Evolutionary conservation across 805 yeast genomes (phyloP), one percentile per base, ranked within the genome.

Genomic region (Myxozyma sirexii): DNA sequence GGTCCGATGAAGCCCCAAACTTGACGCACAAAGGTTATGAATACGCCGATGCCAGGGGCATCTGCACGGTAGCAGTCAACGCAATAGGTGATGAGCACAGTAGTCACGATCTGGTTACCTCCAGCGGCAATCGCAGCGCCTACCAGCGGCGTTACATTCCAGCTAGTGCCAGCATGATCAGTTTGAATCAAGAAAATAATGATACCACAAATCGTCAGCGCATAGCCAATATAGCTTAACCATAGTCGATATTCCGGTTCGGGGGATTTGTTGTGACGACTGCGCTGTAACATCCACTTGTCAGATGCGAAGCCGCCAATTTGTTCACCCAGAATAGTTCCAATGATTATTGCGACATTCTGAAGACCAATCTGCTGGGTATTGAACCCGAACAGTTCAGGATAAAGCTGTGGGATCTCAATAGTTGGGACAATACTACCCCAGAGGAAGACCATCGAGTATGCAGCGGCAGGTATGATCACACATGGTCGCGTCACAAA

Each of bases 331-430:
- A 70, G 41, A 17, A 67, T 43, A 8, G 68, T 58, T 1, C 74
- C 74, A n/a, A 70, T 39, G 26, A 70, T 63, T 19, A 70, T 54
- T 10, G 69, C 61, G 19, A 70, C 49, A 45, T 63, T 68, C 54
- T 70, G 73, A n/a, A 70, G 57, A 13, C 72, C 72, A 17, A 70
- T 51, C 19, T 64, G 69, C 47, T 70, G 72, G 8, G 73, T 56
- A 42, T 69, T 62, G 51, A 70, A 59, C 7, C 53, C 49, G 47
- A 68, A 70, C 41, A 61, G 59, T 26, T 56, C 59, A n/a, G 60
- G 65, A 54, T 64, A 67, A n/a, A 69, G 57, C 23, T 59, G 54
- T 4, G 74, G 69, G 27, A 69, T 54, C 39, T 69, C 73, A n/a
- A 70, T 71, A 24, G 64, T 65, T 12, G 68, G 52, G 4, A 68